Conservation (phyloP, 2,329 filamentous ascomycete genomes). For the Clonostachys rosea region DNA sequence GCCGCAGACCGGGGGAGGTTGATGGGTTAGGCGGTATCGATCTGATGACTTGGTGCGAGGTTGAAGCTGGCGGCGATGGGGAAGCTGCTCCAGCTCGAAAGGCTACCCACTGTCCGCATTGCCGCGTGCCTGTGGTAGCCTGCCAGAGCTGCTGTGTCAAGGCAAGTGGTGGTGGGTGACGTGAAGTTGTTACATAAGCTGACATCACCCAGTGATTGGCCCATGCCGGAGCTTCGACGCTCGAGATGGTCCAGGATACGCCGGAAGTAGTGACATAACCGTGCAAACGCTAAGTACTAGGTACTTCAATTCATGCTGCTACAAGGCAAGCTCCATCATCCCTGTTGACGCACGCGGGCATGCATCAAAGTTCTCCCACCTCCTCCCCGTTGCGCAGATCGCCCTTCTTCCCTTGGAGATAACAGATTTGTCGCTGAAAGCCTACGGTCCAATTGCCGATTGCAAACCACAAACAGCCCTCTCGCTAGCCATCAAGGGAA, state of each 20-base stretch:
- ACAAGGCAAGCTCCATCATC: conserved; percentile 5
- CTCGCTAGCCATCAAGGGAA: no score
- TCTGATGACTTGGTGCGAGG: no score
- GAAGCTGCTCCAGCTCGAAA: not conserved
- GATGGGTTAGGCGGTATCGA: not conserved
- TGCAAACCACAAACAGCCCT: no score
- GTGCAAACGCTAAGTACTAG: conserved; percentile 2
- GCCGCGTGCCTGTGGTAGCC: conserved; percentile 30
- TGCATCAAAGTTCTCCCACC: conserved; percentile 1
- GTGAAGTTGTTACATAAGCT: conserved; percentile 18
- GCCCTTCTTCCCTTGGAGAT: no score
- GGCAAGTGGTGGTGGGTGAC: no score
- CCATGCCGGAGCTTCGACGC: not conserved
- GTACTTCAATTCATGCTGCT: not conserved
- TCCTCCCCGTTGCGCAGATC: not conserved
- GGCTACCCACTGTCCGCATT: conserved; percentile 6
- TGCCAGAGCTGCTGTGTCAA: conserved; percentile 8
- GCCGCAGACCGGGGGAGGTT: no score
- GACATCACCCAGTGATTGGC: conserved; percentile 19
- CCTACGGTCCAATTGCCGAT: no score
- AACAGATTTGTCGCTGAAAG: conserved; percentile 1
- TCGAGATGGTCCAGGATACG: not conserved
- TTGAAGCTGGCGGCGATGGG: conserved; percentile 6
- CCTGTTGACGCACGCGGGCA: not conserved
- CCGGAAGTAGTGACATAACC: not conserved